Evolutionary conservation across 2,329 filamentous ascomycete genomes (phyloP), one percentile per base, ranked within the genome.

Genomic region (Neofusicoccum parvum): DNA sequence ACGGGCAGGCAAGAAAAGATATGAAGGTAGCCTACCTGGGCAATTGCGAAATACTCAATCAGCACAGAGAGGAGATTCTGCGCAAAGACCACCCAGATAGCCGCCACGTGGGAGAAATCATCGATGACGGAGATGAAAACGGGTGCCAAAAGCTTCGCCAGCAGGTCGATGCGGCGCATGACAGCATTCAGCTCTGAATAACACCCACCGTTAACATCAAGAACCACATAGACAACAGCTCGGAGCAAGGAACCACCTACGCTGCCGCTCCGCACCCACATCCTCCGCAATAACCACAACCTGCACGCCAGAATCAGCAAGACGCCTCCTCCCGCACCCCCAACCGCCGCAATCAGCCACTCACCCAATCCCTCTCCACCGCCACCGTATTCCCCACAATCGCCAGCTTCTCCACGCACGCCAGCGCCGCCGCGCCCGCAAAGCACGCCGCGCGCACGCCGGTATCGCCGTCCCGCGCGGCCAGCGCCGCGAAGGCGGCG

Each of bases 291-390:
- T 79, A 0, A 87, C 81, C 3, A 87, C 79, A 45, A 87, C 83
- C 71, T 75, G 32, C 14, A 32, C 27, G 20, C 20, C 3, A 11
- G 2, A 15, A 12, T 50, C 5, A 50, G 48, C 5, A 6, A 34
- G 32, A 34, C 3, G 4, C 10, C 2, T 14, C 27, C 11, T 10
- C 32, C 9, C 1, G 7, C 36, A 37, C 11, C 10, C 17, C 37
- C 20, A 12, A 6, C 34, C 20, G n/a, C 20, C 10, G 41, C 9
- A 36, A 41, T 1, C 43, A 32, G 60, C 66, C 67, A 51, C 60
- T 1, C 68, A 80, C 77, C 90, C 90, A 92, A 70, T 93, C 90
- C 70, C 87, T 81, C 74, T 92, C 90, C 0, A 93, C 83, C 0
- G 90, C 81, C 0, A 92, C 85, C 0, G 86, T 81, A 72, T 92